Conservation (phyloP, 768 basidiomycete species). For the Mycena chlorophos region DNA sequence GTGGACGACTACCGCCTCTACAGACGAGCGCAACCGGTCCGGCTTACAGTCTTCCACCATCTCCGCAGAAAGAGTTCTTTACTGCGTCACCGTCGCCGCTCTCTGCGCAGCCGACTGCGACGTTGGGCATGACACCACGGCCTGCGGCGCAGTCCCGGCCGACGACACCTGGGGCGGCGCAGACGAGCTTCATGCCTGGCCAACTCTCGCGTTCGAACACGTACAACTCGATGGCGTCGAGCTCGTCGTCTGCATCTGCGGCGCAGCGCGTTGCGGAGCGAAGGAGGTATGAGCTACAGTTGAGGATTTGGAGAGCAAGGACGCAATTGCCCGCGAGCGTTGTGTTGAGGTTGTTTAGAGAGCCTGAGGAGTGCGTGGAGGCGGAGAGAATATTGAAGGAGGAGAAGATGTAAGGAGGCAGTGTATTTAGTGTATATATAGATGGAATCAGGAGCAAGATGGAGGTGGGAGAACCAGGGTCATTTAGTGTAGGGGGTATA, state of each 20-base stretch:
- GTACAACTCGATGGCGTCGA: slow-evolving; percentile 2
- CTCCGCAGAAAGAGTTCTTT: slow-evolving; percentile 22
- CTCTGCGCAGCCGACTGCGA: slow-evolving; percentile 27
- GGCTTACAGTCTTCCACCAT: slow-evolving; percentile 4
- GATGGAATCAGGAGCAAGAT: too few relatives aligned
- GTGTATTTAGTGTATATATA: not conserved
- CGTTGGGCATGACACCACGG: slow-evolving; percentile 7
- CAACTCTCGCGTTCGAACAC: not conserved
- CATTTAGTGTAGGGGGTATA: too few relatives aligned
- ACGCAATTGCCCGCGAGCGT: slow-evolving; percentile 57
- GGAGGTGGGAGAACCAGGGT: too few relatives aligned
- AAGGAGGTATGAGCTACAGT: slow-evolving; percentile 59
- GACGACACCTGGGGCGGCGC: too few relatives aligned
- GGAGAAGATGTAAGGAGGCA: slow-evolving; percentile 18
- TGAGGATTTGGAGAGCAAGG: slow-evolving; percentile 62
- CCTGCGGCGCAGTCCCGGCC: not conserved
- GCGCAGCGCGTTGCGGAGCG: slow-evolving; percentile 52
- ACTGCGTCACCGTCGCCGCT: slow-evolving; percentile 16
- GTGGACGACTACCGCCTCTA: not conserved
- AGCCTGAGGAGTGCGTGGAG: slow-evolving; percentile 71
- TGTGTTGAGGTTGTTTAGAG: slow-evolving; percentile 63
- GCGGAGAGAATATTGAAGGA: slow-evolving; percentile 43
- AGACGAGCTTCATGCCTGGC: too few relatives aligned
- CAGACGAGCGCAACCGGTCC: slow-evolving; percentile 8
- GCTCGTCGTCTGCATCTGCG: slow-evolving; percentile 1